Evolutionary conservation across 2,329 filamentous ascomycete genomes (phyloP).

Genomic region (Colletotrichum falcatum): DNA sequence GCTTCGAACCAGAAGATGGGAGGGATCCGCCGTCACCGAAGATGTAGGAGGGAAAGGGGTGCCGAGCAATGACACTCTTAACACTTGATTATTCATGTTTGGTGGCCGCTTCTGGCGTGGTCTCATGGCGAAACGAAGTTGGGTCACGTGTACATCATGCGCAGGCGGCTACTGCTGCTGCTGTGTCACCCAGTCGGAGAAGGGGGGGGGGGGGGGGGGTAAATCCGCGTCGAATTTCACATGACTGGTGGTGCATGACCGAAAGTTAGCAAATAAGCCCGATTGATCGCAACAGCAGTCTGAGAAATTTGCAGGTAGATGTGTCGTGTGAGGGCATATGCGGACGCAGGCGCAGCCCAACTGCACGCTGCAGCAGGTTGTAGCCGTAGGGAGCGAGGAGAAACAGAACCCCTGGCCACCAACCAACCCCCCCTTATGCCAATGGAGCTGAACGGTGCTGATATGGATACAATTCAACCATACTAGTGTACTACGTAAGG

Average conservation of each 20-base stretch:
- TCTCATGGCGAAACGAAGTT: slow-evolving; percentile 11
- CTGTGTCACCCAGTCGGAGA: background rate
- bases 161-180: background rate
- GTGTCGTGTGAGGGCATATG: slow-evolving; percentile 9
- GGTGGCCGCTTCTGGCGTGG: background rate
- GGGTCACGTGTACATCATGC: slow-evolving; percentile 9
- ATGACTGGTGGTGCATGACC: background rate
- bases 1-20: slow-evolving; percentile 1
- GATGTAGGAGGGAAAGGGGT: background rate
- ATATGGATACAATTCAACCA: background rate
- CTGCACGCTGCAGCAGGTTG: slow-evolving; percentile 13
- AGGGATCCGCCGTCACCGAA: slow-evolving; percentile 2
- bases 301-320: slow-evolving; percentile 6
- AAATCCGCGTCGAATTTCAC: background rate
- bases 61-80: background rate
- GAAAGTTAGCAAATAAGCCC: background rate
- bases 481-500: no score
- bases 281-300: background rate
- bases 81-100: background rate
- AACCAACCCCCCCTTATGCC: background rate
- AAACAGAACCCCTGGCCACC: background rate
- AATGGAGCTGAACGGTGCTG: background rate
- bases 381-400: slow-evolving; percentile 25
- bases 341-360: slow-evolving; percentile 18
- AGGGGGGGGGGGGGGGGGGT: no score